phyloP scores from a whole-genome alignment of 495 filamentous ascomycete genomes.

The Penicillium lividum region DNA sequence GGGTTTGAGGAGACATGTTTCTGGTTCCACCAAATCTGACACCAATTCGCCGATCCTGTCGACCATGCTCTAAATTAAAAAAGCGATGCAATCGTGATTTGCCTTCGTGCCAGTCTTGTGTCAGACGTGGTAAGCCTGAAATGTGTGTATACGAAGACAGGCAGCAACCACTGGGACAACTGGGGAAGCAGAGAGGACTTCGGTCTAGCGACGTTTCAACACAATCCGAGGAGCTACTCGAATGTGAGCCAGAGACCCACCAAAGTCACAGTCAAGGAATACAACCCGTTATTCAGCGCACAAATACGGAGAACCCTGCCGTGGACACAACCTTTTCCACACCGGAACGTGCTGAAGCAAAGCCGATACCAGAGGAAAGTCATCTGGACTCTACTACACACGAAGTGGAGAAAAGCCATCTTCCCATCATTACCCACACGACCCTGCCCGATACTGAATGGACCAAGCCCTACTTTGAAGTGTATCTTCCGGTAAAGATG shows the following conservation, averaged over 20 bases:
- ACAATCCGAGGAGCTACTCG: background rate
- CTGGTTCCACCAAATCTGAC: no score
- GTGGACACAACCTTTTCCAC: background rate
- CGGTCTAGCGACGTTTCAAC: background rate
- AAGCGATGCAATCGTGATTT: no score
- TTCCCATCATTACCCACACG: background rate
- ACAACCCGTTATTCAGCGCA: background rate
- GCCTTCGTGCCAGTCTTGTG: background rate
- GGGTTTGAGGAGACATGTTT: no score
- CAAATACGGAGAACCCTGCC: background rate
- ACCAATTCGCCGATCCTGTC: no score
- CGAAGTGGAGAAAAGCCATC: background rate
- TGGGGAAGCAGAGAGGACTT: background rate
- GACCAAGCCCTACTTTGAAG: background rate
- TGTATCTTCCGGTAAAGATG: background rate
- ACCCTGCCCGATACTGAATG: background rate
- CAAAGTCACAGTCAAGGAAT: background rate
- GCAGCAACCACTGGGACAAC: background rate
- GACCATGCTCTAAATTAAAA: no score
- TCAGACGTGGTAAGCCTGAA: background rate
- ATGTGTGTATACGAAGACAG: background rate
- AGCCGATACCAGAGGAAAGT: background rate
- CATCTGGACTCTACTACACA: background rate
- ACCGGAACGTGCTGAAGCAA: background rate
- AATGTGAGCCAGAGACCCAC: background rate